Conservation (phyloP, 495 filamentous ascomycete genomes). For the Penicillium canariense region DNA sequence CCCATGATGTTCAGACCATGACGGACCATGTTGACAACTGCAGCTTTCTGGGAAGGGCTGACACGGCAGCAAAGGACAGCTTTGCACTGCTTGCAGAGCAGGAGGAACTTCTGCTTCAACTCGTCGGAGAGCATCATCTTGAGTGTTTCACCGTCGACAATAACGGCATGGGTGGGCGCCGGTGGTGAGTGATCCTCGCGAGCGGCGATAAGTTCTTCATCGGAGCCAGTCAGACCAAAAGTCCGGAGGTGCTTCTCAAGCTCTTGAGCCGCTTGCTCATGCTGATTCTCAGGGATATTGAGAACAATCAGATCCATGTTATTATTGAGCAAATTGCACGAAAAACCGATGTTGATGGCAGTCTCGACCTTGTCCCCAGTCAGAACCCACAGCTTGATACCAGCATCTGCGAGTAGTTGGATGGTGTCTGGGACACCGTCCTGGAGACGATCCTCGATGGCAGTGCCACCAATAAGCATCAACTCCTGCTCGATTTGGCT, state of each 20-base stretch:
- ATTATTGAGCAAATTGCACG: constrained; percentile 95
- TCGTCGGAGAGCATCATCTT: constrained; percentile 82
- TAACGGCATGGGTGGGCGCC: constrained; percentile 85
- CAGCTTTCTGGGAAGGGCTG: constrained; percentile 93
- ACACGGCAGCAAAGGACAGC: constrained; percentile 98
- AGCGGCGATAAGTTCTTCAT: constrained; percentile 80
- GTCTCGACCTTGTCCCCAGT: constrained; percentile 99
- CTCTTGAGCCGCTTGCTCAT: constrained; percentile 60
- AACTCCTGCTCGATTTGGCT: constrained; percentile 89
- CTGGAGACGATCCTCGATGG: constrained; percentile 96
- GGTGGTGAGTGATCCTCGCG: constrained; percentile 80
- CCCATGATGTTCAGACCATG: constrained; percentile 94
- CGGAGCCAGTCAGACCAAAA: constrained; percentile 81
- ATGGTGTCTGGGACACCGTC: constrained; percentile 98
- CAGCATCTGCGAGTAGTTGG: constrained; percentile 84
- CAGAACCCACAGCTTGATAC: constrained; percentile 99
- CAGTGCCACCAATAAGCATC: constrained; percentile 88
- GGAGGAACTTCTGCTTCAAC: constrained; percentile 85
- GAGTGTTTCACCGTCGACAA: constrained; percentile 94
- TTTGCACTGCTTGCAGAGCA: constrained; percentile 96
- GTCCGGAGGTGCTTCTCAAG: constrained; percentile 68
- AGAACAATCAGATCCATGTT: constrained; percentile 96
- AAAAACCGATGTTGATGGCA: constrained; percentile 99
- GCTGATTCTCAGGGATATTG: constrained; percentile 74
- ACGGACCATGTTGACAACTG: constrained; percentile 96